phyloP scores from a whole-genome alignment of 192 early-diverging fungal genomes.

The Gaertneriomyces sp. region DNA sequence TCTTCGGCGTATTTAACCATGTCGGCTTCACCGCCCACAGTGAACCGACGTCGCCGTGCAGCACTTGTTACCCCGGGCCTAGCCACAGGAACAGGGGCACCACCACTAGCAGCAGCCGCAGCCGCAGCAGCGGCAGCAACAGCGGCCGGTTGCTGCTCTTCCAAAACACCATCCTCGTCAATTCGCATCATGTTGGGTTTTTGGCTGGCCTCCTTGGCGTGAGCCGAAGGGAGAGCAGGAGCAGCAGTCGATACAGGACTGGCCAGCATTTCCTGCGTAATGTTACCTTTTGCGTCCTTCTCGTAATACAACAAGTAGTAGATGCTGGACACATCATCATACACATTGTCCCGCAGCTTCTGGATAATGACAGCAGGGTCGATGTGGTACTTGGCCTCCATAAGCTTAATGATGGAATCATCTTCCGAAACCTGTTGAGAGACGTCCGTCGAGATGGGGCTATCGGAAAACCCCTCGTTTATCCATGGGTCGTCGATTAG shows the following conservation, averaged over 20 bases:
- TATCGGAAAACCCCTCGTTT: constrained; percentile 52
- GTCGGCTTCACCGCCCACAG: constrained; percentile 49
- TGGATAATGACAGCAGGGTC: constrained; percentile 47
- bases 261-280: constrained; percentile 26
- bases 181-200: constrained; percentile 37
- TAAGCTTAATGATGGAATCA: constrained; percentile 50
- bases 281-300: constrained; percentile 36
- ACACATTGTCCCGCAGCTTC: constrained; percentile 51
- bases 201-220: constrained; percentile 9
- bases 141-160: constrained; percentile 13
- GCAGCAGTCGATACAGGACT: constrained; percentile 11
- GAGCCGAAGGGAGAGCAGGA: not conserved
- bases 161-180: constrained; percentile 42
- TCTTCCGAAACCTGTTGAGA: constrained; percentile 48
- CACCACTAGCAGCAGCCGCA: too few species aligned
- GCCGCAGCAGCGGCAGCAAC: not conserved
- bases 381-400: constrained; percentile 54
- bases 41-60: constrained; percentile 38
- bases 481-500: constrained; percentile 62
- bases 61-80: constrained; percentile 4
- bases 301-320: constrained; percentile 65
- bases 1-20: constrained; percentile 45
- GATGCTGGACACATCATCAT: constrained; percentile 55
- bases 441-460: constrained; percentile 49
- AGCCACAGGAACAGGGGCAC: not conserved